phyloP scores from a whole-genome alignment of 2,329 filamentous ascomycete genomes.

The Cytospora leucostoma region DNA sequence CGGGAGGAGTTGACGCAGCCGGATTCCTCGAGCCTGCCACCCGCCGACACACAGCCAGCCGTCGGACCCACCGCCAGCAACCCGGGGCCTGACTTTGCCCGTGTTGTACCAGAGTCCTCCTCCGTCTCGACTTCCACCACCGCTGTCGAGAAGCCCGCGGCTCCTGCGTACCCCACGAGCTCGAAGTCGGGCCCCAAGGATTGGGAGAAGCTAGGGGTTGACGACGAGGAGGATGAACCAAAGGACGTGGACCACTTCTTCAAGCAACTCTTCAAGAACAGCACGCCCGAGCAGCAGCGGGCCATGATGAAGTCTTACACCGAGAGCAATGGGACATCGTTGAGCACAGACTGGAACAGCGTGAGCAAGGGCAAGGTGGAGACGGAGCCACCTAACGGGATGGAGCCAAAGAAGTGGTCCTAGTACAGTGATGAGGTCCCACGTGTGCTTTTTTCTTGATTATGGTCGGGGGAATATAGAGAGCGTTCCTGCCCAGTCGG shows the following conservation, averaged over 20 bases:
- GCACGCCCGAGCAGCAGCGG: slow-evolving; percentile 76
- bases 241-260: slow-evolving; percentile 82
- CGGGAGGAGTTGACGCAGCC: slow-evolving; percentile 29
- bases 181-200: slow-evolving; percentile 82
- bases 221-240: slow-evolving; percentile 59
- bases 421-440: neutral
- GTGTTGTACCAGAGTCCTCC: slow-evolving; percentile 12
- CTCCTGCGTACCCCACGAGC: slow-evolving; percentile 79
- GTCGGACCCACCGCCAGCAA: neutral
- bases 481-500: no score
- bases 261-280: slow-evolving; percentile 79
- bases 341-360: slow-evolving; percentile 91
- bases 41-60: neutral
- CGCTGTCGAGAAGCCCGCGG: slow-evolving; percentile 8
- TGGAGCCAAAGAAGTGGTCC: slow-evolving; percentile 72
- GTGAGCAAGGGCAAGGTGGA: slow-evolving; percentile 73
- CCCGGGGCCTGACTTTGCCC: neutral
- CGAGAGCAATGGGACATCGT: slow-evolving; percentile 88
- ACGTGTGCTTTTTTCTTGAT: neutral
- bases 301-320: slow-evolving; percentile 98
- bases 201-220: slow-evolving; percentile 76
- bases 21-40: neutral
- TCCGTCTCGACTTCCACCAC: slow-evolving; percentile 12
- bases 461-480: no score
- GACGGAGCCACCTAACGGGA: slow-evolving; percentile 73